Percentiles rank a stretch among this genome's conserved stretches.
Conservation (phyloP, 2,329 filamentous ascomycete genomes). For the Hymenoscyphus infarciens region DNA sequence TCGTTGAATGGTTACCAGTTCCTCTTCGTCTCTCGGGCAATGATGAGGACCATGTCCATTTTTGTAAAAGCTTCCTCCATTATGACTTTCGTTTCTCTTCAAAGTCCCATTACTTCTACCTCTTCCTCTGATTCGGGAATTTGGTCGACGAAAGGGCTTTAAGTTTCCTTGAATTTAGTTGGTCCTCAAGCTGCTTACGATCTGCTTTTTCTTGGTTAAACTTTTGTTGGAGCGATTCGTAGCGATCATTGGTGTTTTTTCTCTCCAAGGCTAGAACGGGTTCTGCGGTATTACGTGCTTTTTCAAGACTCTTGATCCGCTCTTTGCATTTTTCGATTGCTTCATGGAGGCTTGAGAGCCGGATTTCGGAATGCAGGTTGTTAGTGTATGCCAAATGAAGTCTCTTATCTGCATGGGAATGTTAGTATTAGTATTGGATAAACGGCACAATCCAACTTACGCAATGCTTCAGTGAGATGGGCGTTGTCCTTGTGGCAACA, state of each 20-base stretch:
- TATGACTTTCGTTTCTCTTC: not conserved
- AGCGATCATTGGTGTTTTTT: conserved; percentile 24
- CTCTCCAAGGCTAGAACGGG: conserved; percentile 22
- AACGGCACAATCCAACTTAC: conserved; percentile 24
- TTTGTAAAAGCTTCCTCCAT: not conserved
- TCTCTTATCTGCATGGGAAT: not conserved
- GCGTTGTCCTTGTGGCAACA: conserved; percentile 43
- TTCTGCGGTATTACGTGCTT: conserved; percentile 21
- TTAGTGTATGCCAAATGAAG: not conserved
- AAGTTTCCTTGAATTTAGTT: conserved; percentile 17
- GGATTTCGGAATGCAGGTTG: not conserved
- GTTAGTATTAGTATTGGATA: not conserved
- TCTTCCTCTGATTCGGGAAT: not conserved
- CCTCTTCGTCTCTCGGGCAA: not conserved
- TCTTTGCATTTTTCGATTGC: conserved; percentile 20
- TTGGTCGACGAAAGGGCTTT: conserved; percentile 9
- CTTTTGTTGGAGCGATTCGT: conserved; percentile 23
- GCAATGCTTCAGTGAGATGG: conserved; percentile 36
- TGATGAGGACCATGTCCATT: not conserved
- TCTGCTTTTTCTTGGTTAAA: conserved; percentile 21
- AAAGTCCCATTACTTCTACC: not conserved
- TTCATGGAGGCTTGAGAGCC: conserved; percentile 14
- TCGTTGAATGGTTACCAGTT: conserved; percentile 2
- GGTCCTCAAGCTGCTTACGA: conserved; percentile 20
- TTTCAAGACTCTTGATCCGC: conserved; percentile 21